phyloP scores from a whole-genome alignment of 192 early-diverging fungal genomes.

The Umbelopsis vinacea region DNA sequence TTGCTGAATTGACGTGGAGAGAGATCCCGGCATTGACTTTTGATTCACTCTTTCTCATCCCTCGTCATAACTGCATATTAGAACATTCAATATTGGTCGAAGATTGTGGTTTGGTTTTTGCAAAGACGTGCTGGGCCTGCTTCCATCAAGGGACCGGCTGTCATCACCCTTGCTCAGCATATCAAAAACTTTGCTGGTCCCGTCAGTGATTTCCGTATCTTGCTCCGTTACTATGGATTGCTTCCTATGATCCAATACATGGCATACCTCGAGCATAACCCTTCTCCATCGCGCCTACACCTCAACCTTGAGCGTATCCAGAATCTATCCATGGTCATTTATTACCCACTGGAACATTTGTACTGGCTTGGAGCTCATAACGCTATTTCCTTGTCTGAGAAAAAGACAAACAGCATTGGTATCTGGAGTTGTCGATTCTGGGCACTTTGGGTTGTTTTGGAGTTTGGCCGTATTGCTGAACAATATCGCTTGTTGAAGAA shows the following conservation, averaged over 20 bases:
- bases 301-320: slow-evolving; percentile 81
- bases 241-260: slow-evolving; percentile 90
- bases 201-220: slow-evolving; percentile 90
- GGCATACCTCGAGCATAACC: slow-evolving; percentile 74
- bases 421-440: slow-evolving; percentile 98
- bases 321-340: slow-evolving; percentile 82
- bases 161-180: slow-evolving; percentile 66
- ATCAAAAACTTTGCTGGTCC: slow-evolving; percentile 82
- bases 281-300: slow-evolving; percentile 64
- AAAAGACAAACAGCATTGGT: slow-evolving; percentile 74
- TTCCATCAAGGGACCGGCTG: slow-evolving; percentile 26
- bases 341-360: slow-evolving; percentile 96
- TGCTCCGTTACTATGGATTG: slow-evolving; percentile 85
- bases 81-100: slow-evolving; percentile 92
- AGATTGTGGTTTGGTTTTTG: slow-evolving; percentile 84
- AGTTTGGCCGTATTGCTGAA: slow-evolving; percentile 82
- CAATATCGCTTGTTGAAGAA: slow-evolving; percentile 63
- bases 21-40: not conserved
- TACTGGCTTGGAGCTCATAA: slow-evolving; percentile 93
- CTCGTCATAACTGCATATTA: slow-evolving; percentile 37
- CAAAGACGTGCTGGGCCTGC: slow-evolving; percentile 34
- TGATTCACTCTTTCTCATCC: not conserved
- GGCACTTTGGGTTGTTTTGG: slow-evolving; percentile 90
- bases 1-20: not conserved
- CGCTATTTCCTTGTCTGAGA: slow-evolving; percentile 75